Evolutionary conservation across 441 rosid species (phyloP).

Genomic region (Bocquillonia castaneifolia): DNA sequence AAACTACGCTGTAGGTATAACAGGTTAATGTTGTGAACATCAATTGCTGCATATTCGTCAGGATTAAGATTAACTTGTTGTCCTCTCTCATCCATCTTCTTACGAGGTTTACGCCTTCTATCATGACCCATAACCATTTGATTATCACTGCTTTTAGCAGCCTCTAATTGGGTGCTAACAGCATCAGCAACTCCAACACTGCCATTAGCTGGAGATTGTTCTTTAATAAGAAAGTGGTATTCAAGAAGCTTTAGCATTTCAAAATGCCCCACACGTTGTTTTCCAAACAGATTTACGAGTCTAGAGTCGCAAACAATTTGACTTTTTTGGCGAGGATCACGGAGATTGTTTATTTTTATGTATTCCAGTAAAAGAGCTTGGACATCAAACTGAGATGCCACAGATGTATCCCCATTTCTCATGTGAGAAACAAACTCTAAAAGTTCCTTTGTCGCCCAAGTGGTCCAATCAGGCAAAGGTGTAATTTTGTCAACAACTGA

Average conservation of each 20-base stretch:
- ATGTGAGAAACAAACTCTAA: constrained; percentile 78
- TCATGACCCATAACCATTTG: constrained; percentile 33
- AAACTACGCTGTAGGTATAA: constrained; percentile 66
- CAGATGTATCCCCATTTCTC: constrained; percentile 66
- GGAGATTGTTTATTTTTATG: constrained; percentile 59
- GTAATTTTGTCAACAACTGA: constrained; percentile 29
- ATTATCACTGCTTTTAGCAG: constrained; percentile 33
- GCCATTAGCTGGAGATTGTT: constrained; percentile 35
- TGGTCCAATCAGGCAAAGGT: constrained; percentile 36
- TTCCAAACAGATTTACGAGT: constrained; percentile 67
- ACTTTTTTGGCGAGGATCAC: constrained; percentile 53
- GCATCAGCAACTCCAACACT: constrained; percentile 36
- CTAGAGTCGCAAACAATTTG: constrained; percentile 65
- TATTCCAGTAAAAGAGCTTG: constrained; percentile 76
- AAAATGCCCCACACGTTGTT: constrained; percentile 56
- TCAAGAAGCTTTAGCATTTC: constrained; percentile 94
- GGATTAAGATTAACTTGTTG: constrained; percentile 42
- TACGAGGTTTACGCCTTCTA: constrained; percentile 49
- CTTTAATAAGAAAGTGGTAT: constrained; percentile 57
- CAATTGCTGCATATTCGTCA: constrained; percentile 80
- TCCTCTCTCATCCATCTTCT: constrained; percentile 48
- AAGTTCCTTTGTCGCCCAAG: constrained; percentile 88
- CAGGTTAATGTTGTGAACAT: constrained; percentile 77
- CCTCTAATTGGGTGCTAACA: constrained; percentile 32
- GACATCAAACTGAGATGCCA: constrained; percentile 61